Percentiles rank a stretch among this genome's conserved stretches.
These are phyloP conservation scores for Saururus chinensis DNA, from an alignment of 164 flowering plant genomes.

Conservation along the genomic window DNA sequence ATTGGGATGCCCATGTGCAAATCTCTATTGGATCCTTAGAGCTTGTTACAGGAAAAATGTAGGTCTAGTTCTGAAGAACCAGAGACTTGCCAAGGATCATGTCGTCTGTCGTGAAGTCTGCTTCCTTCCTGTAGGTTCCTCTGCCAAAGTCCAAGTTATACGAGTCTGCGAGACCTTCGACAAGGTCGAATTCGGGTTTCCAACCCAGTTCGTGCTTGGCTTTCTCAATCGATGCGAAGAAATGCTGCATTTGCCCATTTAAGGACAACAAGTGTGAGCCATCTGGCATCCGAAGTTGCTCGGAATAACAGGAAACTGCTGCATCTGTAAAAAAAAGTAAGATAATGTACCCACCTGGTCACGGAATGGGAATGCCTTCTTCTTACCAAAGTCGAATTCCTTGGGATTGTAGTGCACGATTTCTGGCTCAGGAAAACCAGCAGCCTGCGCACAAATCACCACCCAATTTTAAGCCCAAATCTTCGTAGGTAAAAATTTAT, in stretches of 20 bases:
- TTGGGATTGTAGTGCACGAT: conserved; percentile 82
- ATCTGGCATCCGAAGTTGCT: background rate
- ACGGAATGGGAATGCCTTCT: conserved; percentile 95
- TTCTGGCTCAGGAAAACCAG: conserved; percentile 95
- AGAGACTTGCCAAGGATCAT: conserved; percentile 27
- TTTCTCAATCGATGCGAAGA: conserved; percentile 90
- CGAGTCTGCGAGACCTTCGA: conserved; percentile 81
- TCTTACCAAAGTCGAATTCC: conserved; percentile 92
- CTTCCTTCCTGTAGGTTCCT: conserved; percentile 85
- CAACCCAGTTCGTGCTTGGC: conserved; percentile 77
- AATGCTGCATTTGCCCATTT: conserved; percentile 66
- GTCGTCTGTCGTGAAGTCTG: conserved; percentile 88
- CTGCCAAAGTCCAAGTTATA: conserved; percentile 87
- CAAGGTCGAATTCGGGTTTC: conserved; percentile 71
- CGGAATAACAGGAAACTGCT: background rate
- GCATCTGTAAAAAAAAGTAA: background rate
- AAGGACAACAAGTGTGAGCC: background rate
- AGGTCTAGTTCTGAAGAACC: background rate
- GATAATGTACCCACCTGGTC: conserved; percentile 47
- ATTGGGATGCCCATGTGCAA: no score
- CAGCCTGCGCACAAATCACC: conserved; percentile 49
- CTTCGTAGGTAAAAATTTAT: background rate
- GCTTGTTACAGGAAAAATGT: background rate
- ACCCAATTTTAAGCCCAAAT: no score
- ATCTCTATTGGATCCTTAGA: no score